Base-by-base conservation (phyloP, 257 asterid species). In the Catharanthus roseus region DNA sequence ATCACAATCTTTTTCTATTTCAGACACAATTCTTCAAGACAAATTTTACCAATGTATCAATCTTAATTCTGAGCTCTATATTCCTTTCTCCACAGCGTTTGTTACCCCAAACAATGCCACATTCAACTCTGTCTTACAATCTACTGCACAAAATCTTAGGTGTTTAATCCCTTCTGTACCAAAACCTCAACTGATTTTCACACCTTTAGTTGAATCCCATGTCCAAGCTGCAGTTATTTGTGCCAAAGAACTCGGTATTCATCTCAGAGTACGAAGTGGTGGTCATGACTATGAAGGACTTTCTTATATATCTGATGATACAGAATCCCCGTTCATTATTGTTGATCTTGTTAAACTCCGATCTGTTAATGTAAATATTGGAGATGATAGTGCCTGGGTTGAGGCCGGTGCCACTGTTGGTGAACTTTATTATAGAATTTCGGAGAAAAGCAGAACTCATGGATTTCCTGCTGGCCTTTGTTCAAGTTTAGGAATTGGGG, bases 151-250 rank as follows among this genome's bases (percentile, higher is more conserved):
- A 70, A 81, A 81, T 63, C 82, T 81, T 23, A 72, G 85, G 49
- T 81, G 74, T 62, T 71, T 77, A 50, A 63, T 45, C n/a, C 77
- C 82, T 10, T 77, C 85, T 8, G 41, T 74, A 41, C 39, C 75
- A 6, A 81, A 81, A 62, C 85, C 85, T 8, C 65, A 77, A 18
- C 80, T 81, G 29, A 81, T 81, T 56, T 81, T 81, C 72, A 77
- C 77, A 33, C 85, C 85, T 7, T 23, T 77, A 54, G 15, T 54
- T 39, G 79, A 81, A 77, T 75, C 80, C 24, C 85, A 81, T 45
- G 85, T 77, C 18, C 82, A 81, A 67, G 82, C 79, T 13, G 77
- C 77, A 5, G 85, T 81, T n/a, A 77, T 77, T 13, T 81, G 85
- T 54, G 61, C 77, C 0, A 81, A 77, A 74, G 60, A 77, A 19